phyloP scores from a whole-genome alignment of 177 flowering plant species.

The Vitis hybrid region DNA sequence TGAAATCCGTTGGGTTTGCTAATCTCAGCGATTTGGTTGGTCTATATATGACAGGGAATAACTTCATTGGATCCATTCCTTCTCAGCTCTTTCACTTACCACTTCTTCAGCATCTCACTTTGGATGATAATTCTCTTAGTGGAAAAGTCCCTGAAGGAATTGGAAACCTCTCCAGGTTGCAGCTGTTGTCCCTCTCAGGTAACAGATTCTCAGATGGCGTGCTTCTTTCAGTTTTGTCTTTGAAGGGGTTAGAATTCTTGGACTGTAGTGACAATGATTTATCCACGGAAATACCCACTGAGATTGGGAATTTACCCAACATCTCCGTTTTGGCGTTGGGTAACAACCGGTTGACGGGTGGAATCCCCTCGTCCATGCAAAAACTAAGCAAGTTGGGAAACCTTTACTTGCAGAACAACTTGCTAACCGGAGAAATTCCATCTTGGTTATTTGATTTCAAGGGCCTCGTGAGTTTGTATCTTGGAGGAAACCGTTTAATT shows the following conservation, averaged over 20 bases:
- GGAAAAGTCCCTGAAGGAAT: slow-evolving; percentile 35
- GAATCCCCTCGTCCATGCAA: slow-evolving; percentile 37
- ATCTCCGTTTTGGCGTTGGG: slow-evolving; percentile 33
- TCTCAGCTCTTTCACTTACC: too few relatives aligned
- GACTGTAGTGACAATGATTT: slow-evolving; percentile 34
- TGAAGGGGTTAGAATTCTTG: slow-evolving; percentile 28
- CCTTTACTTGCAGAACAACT: slow-evolving; percentile 36
- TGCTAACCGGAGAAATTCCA: slow-evolving; percentile 47
- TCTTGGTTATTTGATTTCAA: slow-evolving; percentile 39
- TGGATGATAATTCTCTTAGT: slow-evolving; percentile 27
- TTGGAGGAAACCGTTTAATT: slow-evolving; percentile 47
- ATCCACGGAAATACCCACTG: slow-evolving; percentile 21
- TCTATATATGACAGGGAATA: slow-evolving; percentile 35
- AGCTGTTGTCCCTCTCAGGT: slow-evolving; percentile 22
- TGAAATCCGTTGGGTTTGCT: slow-evolving; percentile 26
- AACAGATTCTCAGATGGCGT: slow-evolving; percentile 38
- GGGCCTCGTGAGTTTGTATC: slow-evolving; percentile 24
- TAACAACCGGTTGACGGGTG: slow-evolving; percentile 38
- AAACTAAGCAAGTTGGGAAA: slow-evolving; percentile 31
- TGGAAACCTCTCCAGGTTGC: slow-evolving; percentile 34
- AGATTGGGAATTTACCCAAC: slow-evolving; percentile 40
- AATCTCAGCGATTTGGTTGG: slow-evolving; percentile 33
- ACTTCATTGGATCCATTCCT: slow-evolving; percentile 33
- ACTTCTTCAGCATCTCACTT: slow-evolving; percentile 23
- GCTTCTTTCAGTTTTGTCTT: slow-evolving; percentile 25